Evolutionary conservation across 345 rosid genomes (phyloP), one percentile per base, ranked within the genome.

Genomic region (Angophora floribunda): DNA sequence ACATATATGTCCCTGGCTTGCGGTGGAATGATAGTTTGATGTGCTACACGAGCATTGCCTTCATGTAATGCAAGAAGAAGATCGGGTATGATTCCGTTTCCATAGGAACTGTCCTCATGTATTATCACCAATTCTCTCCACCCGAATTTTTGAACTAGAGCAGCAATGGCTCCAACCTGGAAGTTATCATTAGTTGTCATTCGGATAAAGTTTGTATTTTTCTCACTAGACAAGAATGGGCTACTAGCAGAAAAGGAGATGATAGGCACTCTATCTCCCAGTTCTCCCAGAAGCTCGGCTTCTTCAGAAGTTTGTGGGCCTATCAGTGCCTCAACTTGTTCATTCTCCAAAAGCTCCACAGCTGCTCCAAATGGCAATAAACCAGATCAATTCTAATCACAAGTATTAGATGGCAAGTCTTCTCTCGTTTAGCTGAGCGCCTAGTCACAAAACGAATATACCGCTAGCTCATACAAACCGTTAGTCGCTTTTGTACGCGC

Each of bases 171-270:
- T 65, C 30, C n/a, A 15, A 86, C 90, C 87, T 89, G 90, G 28
- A 44, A 12, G 9, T 88, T 86, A 67, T 89, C 92, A 52, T 87
- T 45, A 7, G 55, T 87, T 13, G 89, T n/a, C 6, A 87, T 53
- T 24, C 92, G 91, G 15, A 91, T n/a, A 84, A 91, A 91, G 55
- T 87, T 89, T 1, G 85, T 53, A n/a, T 45, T 88, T 19, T 45
- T 57, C 7, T 7, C 26, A 8, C 2, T 55, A 26, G 61, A 55
- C 26, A 55, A 3, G 61, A 1, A 8, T 0, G 61, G 61, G 61
- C 61, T 1, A 21, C 61, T 55, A 1, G 61, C 61, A 55, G 61
- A 55, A 4, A 55, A 55, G 28, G 61, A 55, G 26, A 55, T 55
- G 24, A 22, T 22, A 55, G 61, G 61, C 28, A 55, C 61, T 53